Base-by-base conservation (phyloP, 306 rosid species). In the Pyrus bretschneideri region DNA sequence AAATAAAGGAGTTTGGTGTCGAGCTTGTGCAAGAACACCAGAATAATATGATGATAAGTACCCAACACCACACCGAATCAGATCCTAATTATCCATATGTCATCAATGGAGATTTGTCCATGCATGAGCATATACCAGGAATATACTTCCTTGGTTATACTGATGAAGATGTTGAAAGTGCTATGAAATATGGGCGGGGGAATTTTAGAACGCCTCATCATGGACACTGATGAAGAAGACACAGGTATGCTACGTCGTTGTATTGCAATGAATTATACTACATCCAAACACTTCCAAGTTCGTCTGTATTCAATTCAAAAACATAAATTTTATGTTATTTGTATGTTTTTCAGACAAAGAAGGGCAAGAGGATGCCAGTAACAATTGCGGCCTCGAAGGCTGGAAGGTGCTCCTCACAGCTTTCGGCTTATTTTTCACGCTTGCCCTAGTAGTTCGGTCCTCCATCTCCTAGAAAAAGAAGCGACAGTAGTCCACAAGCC, bases 91-190 rank as follows among this genome's bases (percentile, higher is more conserved):
- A n/a, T n/a, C 19, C 54, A 0, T 4, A 0, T 46, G 52, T 4
- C 52, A 4, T 46, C 52, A 18, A 6, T 46, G 18, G 52, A 46
- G 52, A 46, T 46, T 4, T 46, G 52, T 46, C 52, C 0, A 4
- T 4, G 2, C 0, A 0, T 0, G 52, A 46, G 52, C 2, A 13
- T 46, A 46, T 46, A 14, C 6, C 52, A 14, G 52, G 52, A 46
- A 13, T 4, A 46, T 46, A 46, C 18, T 4, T 4, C 52, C 52
- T 14, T 14, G 6, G 18, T 33, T 33, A 0, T 0, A 0, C 0
- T 4, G 1, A 12, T 4, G 18, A 4, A 44, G 0, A 0, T 4
- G 0, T 4, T 45, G 0, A 45, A 45, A 23, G 25, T 1, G 25
- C 25, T 25, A 1, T 25, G 25, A 25, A 25, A 25, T 25, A 1